These are phyloP conservation scores for Suhomyces atakaporum DNA, from an alignment of 1,139 yeast genomes.

Conservation along the genomic window DNA sequence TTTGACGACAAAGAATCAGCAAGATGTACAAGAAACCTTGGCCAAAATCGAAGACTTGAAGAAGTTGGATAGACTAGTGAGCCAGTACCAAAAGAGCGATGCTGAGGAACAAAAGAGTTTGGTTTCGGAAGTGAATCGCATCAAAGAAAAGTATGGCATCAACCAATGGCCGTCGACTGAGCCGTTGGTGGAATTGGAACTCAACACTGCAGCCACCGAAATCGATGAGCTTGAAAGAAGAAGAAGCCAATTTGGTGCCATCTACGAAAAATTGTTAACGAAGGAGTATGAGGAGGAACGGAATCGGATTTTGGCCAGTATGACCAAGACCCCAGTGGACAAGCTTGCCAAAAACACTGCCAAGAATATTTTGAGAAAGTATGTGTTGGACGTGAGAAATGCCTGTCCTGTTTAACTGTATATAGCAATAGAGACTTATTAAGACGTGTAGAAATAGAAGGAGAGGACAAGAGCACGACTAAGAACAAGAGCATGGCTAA, in stretches of 20 bases:
- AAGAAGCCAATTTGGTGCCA: constrained; percentile 31
- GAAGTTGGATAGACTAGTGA: constrained; percentile 44
- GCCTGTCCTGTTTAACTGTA: constrained; percentile 32
- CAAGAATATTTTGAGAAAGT: constrained; percentile 57
- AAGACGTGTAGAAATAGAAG: neutral
- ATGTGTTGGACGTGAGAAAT: constrained; percentile 41
- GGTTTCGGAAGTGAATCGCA: constrained; percentile 45
- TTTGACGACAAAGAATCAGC: constrained; percentile 51
- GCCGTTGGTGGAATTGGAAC: constrained; percentile 37
- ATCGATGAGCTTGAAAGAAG: constrained; percentile 34
- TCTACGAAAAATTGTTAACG: constrained; percentile 36
- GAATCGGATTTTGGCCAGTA: constrained; percentile 26
- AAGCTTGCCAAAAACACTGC: constrained; percentile 45
- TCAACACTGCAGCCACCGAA: constrained; percentile 37
- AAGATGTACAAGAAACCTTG: constrained; percentile 36
- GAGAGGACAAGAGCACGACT: no score
- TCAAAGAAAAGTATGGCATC: constrained; percentile 56
- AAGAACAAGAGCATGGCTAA: no score
- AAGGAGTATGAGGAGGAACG: constrained; percentile 32
- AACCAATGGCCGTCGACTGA: constrained; percentile 61
- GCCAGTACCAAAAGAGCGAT: constrained; percentile 31
- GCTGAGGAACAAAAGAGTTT: constrained; percentile 42
- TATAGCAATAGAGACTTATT: constrained; percentile 1
- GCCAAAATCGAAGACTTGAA: constrained; percentile 52
- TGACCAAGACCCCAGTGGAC: constrained; percentile 27